These are phyloP conservation scores for Galeopsis tetrahit DNA, from an alignment of 257 asterid genomes.

Conservation along the genomic window DNA sequence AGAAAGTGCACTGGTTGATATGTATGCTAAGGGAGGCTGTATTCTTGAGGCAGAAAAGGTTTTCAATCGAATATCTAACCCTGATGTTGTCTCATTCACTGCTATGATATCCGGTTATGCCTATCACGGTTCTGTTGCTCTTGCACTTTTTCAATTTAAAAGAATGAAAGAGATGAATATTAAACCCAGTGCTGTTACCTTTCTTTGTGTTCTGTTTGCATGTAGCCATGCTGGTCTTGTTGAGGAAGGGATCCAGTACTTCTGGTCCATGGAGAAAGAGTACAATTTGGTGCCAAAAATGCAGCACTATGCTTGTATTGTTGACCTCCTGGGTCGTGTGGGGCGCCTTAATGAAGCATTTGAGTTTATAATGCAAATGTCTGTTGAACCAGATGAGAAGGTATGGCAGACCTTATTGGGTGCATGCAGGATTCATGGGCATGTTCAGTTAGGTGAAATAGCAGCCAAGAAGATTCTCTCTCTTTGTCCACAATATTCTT, in stretches of 20 bases:
- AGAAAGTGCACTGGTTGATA: conserved; percentile 56
- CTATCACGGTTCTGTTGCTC: conserved; percentile 50
- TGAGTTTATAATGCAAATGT: conserved; percentile 48
- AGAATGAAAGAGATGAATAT: conserved; percentile 45
- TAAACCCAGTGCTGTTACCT: conserved; percentile 50
- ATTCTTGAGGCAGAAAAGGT: conserved; percentile 49
- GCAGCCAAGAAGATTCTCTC: conserved; percentile 53
- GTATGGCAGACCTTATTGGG: conserved; percentile 57
- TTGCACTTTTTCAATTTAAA: conserved; percentile 48
- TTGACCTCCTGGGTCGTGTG: conserved; percentile 59
- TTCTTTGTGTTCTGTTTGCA: conserved; percentile 57
- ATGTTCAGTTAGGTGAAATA: conserved; percentile 53
- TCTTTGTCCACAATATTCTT: conserved; percentile 45
- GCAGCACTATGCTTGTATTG: conserved; percentile 61
- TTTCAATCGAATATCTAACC: conserved; percentile 43
- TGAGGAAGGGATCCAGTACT: conserved; percentile 52
- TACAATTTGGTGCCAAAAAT: conserved; percentile 48
- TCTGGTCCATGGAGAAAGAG: conserved; percentile 47
- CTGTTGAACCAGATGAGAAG: conserved; percentile 51
- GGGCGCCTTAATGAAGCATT: conserved; percentile 51
- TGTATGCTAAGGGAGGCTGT: conserved; percentile 63
- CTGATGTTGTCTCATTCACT: conserved; percentile 59
- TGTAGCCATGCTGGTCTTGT: conserved; percentile 66
- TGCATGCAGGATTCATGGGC: conserved; percentile 58
- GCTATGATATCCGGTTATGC: conserved; percentile 59